Evolutionary conservation across 768 basidiomycete species (phyloP).

Genomic region (Russula dissimulans): DNA sequence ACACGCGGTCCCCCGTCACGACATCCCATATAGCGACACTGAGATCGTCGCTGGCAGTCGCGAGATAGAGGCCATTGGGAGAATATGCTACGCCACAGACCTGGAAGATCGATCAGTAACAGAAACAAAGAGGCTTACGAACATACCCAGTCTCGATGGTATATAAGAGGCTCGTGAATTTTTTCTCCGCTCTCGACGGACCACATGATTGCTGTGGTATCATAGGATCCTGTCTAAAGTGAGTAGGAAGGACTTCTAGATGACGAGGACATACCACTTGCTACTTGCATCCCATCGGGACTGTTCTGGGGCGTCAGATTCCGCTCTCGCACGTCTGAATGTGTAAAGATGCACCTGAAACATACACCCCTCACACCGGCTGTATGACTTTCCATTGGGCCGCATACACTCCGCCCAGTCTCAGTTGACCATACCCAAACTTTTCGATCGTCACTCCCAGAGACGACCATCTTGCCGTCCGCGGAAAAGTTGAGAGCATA

Average conservation of each 20-base stretch:
- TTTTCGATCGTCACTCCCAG: slow-evolving; percentile 13
- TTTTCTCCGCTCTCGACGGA: slow-evolving; percentile 2
- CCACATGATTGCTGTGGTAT: slow-evolving; percentile 8
- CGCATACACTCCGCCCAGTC: slow-evolving; percentile 4
- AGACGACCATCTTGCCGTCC: slow-evolving; percentile 15
- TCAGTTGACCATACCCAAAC: slow-evolving; percentile 13
- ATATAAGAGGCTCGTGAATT: neutral
- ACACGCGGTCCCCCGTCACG: slow-evolving; percentile 35
- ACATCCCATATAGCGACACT: slow-evolving; percentile 41
- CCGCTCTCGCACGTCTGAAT: neutral
- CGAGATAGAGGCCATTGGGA: slow-evolving; percentile 22
- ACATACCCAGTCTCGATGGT: slow-evolving; percentile 8
- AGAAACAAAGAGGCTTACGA: neutral
- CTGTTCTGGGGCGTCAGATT: neutral
- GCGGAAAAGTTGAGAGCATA: slow-evolving; percentile 12
- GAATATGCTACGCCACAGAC: slow-evolving; percentile 12
- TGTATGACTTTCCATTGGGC: slow-evolving; percentile 7
- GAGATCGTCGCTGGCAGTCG: slow-evolving; percentile 41
- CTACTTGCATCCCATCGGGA: slow-evolving; percentile 13
- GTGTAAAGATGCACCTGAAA: neutral
- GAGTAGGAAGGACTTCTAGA: neutral
- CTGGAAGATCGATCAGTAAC: neutral
- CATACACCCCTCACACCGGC: slow-evolving; percentile 4
- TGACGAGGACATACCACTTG: neutral
- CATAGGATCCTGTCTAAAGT: slow-evolving; percentile 5